Conservation (phyloP, 768 basidiomycete genomes). For the Lentinula aciculospora region DNA sequence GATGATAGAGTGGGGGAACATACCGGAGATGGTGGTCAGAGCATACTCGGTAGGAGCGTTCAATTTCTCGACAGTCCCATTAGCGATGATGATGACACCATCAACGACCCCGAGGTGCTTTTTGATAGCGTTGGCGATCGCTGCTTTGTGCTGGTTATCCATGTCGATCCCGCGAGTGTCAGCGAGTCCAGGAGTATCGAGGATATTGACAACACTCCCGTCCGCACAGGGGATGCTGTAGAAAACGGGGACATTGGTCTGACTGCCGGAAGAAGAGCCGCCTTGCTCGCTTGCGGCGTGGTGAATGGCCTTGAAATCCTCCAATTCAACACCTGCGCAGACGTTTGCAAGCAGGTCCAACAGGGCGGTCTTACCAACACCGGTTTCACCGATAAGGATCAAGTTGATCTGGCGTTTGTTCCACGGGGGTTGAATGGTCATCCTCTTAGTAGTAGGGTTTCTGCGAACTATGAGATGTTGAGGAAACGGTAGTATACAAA, state of each 20-base stretch:
- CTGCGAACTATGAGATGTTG: neutral
- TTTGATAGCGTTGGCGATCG: slow-evolving; percentile 19
- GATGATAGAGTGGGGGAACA: slow-evolving; percentile 16
- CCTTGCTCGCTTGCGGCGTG: neutral
- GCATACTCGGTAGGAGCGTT: slow-evolving; percentile 21
- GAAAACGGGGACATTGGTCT: neutral
- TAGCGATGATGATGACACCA: slow-evolving; percentile 23
- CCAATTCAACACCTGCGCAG: neutral
- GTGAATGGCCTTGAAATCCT: neutral
- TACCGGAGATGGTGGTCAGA: slow-evolving; percentile 14
- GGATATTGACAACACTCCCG: slow-evolving; percentile 11
- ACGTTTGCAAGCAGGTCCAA: neutral
- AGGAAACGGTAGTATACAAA: no score
- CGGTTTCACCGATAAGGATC: neutral
- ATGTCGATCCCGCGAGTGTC: slow-evolving; percentile 22
- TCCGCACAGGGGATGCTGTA: neutral
- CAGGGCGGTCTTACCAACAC: neutral
- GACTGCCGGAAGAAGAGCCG: neutral
- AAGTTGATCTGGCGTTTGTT: neutral
- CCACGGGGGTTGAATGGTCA: neutral
- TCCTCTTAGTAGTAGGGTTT: neutral
- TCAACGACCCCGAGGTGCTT: slow-evolving; percentile 14
- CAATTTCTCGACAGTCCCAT: slow-evolving; percentile 19
- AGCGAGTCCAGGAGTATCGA: slow-evolving; percentile 24
- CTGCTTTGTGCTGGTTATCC: slow-evolving; percentile 18